Base-by-base conservation (phyloP, 176 grass and related monocot species). In the Aegilops longissima region DNA sequence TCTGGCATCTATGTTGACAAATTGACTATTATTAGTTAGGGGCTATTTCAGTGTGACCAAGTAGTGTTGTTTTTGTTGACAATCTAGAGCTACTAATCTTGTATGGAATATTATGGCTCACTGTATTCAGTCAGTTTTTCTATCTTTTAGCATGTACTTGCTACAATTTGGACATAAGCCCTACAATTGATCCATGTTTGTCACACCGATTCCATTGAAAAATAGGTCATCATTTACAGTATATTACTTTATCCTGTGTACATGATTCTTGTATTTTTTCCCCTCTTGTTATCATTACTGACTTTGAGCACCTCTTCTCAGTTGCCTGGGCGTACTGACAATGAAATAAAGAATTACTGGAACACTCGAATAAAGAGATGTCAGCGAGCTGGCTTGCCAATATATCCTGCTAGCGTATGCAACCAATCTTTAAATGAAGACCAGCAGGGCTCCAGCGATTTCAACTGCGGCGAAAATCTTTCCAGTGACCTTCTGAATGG, bases 291-390 rank as follows among this genome's bases (percentile, higher is more conserved):
- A 3, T 64, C 75, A 8, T 77, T 87, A 66, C 66, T 87, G 64
- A 93, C 58, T 66, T 73, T 78, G 70, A 58, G 18, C 63, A 63
- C 58, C 47, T 80, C 74, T 94, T 90, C 23, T 63, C 92, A 99
- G 97, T 92, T 99, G 76, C 94, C 92, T 81, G 97, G 97, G 45
- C 92, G 97, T 85, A 99, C 97, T 44, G 97, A 96, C 77, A 99
- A 99, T 94, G 97, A 99, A 85, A 99, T 99, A 87, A 99, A 99
- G 73, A 99, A 99, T 88, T 99, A 92, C 66, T 99, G 97, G 97
- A 99, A 99, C 73, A 99, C 97, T 78, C 87, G 97, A 75, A 93
- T 93, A 85, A 99, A 99, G 78, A 90, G 97, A 82, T 95, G 87
- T 34, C 94, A 94, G 31, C 87, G 97, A 73, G 92, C 92, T 42